Conservation (phyloP, 176 grass and related monocot species). For the Oryza officinalis region DNA sequence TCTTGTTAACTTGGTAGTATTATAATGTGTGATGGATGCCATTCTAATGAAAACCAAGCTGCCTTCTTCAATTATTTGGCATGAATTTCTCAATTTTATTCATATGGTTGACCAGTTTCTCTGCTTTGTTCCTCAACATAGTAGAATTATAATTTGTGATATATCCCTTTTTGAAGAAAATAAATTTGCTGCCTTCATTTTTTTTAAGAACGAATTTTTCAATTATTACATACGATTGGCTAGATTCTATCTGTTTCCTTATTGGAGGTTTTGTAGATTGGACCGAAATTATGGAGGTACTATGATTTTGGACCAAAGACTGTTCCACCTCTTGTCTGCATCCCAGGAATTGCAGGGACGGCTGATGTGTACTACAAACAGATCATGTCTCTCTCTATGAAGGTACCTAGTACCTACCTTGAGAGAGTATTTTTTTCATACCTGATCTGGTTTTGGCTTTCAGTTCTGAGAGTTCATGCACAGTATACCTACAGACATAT, state of each 20-base stretch:
- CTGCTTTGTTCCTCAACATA: constrained; percentile 8
- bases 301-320: constrained; percentile 97
- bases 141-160: neutral
- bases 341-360: constrained; percentile 93
- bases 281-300: constrained; percentile 88
- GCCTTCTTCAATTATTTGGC: neutral
- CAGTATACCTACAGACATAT: neutral
- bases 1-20: neutral
- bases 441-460: constrained; percentile 17
- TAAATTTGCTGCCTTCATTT: neutral
- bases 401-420: constrained; percentile 60
- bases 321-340: constrained; percentile 86
- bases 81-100: neutral
- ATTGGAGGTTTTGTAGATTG: constrained; percentile 60
- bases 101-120: neutral
- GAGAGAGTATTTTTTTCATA: neutral
- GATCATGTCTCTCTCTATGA: constrained; percentile 91
- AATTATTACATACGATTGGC: constrained; percentile 10
- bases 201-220: neutral
- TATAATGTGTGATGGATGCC: neutral
- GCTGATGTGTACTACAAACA: constrained; percentile 99
- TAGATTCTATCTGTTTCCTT: constrained; percentile 15
- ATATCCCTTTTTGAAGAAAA: neutral
- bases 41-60: neutral
- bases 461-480: constrained; percentile 5